Evolutionary conservation across 192 early-diverging fungal genomes (phyloP), one percentile per base, ranked within the genome.

Genomic region (Backusella morwellensis): DNA sequence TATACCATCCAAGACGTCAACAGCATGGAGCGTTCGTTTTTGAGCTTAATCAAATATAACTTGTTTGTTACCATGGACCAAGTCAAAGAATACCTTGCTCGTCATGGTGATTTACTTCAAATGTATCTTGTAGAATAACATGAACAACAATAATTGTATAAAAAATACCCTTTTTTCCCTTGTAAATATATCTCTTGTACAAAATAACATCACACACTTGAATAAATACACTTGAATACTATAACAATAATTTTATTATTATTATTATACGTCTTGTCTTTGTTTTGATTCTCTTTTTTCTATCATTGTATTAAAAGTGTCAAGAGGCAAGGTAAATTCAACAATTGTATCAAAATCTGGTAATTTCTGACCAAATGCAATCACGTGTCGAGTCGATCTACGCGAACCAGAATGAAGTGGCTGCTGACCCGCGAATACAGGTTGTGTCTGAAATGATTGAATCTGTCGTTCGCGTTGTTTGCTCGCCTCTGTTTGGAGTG

Each of bases 11-110:
- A 80, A 35, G 85, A 88, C 26, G 77, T 88, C 44, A 88, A 88
- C 35, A 77, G 76, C 1, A 88, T 88, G 87, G 87, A 88, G 72
- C 79, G 87, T 17, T 82, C 81, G n/a, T 88, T 88, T 73, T 78
- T 88, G 3, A 80, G 83, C 9, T 72, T 88, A 17, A 78, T 88
- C 75, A 83, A 85, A 47, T 88, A 82, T 70, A 77, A 84, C 12
- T 77, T 88, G 15, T 86, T 80, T 80, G 85, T 88, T n/a, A 80
- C 80, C 21, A 70, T 75, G 5, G 77, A 86, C 19, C 85, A 88
- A 52, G 77, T 88, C 0, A 50, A 78, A 23, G n/a, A 66, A 8
- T 88, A 84, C 72, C 74, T 86, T 35, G 63, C 66, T 56, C 34
- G 70, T 7, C 52, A 80, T 35, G 78, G 78, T n/a, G 67, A 69